A percentile compares a stretch with the other conserved stretches of the same genome.
Evolutionary conservation across 768 basidiomycete genomes (phyloP).

Genomic region (Termitomyces sp.): DNA sequence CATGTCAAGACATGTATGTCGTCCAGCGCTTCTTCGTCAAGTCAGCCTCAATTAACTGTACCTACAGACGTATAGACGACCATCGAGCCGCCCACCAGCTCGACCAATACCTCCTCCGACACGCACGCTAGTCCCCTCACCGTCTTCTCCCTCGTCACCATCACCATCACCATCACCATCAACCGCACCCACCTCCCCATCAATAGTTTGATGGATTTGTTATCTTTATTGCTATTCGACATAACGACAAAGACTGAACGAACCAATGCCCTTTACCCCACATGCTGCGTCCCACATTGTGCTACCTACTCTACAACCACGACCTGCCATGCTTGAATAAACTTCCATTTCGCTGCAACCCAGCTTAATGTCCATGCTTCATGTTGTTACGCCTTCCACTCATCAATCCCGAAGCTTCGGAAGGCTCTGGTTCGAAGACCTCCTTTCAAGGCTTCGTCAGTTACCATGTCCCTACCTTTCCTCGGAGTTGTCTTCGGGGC

Average conservation of each 20-base stretch:
- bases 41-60: not conserved
- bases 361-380: conserved; percentile 6
- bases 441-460: not conserved
- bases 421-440: not conserved
- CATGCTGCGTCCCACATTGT: not conserved
- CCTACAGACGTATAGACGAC: conserved; percentile 19
- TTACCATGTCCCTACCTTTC: not conserved
- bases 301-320: conserved; percentile 6
- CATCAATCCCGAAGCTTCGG: conserved; percentile 5
- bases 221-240: conserved; percentile 20
- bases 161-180: conserved; percentile 4
- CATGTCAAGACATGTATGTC: conserved; percentile 48
- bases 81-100: conserved; percentile 19
- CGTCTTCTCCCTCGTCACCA: conserved; percentile 1
- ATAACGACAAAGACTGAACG: conserved; percentile 1
- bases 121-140: conserved; percentile 3
- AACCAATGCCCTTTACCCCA: conserved; percentile 3
- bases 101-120: conserved; percentile 9
- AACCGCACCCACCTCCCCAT: conserved; percentile 11
- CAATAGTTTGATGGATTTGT: conserved; percentile 18
- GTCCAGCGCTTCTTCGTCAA: not conserved
- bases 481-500: conserved; percentile 5
- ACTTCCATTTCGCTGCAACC: not conserved
- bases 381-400: conserved; percentile 7
- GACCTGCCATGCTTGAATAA: conserved; percentile 9